phyloP scores from a whole-genome alignment of 2,329 filamentous ascomycete species.

The Dothideomycetidae sp. region DNA sequence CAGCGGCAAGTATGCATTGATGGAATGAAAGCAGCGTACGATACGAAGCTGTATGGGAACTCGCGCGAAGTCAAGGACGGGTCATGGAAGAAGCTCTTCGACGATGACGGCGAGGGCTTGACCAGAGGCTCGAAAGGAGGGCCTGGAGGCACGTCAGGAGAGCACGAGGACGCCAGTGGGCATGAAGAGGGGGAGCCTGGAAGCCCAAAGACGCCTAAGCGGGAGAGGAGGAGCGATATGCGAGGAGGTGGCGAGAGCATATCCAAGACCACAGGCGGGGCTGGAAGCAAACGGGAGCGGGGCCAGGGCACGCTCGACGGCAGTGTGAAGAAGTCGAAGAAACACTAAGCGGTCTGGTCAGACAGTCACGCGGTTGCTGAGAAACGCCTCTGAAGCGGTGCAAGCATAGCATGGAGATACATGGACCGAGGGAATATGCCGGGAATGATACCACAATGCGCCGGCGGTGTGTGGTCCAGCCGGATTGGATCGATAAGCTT shows the following conservation, averaged over 20 bases:
- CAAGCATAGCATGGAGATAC: no score
- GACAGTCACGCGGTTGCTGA: no score
- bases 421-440: no score
- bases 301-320: constrained; percentile 22
- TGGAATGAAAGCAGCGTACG: constrained; percentile 58
- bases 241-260: background rate
- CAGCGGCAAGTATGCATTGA: constrained; percentile 48
- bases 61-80: constrained; percentile 48
- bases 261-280: background rate
- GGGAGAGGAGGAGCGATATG: constrained; percentile 5
- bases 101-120: constrained; percentile 31
- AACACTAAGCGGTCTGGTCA: no score
- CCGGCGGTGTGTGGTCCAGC: no score
- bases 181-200: constrained; percentile 9
- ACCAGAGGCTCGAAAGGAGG: constrained; percentile 28
- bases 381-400: no score
- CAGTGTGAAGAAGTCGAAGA: constrained; percentile 19
- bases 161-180: constrained; percentile 11
- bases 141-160: constrained; percentile 25
- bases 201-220: constrained; percentile 7
- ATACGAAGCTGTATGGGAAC: constrained; percentile 49
- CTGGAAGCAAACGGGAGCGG: constrained; percentile 20
- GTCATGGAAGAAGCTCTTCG: constrained; percentile 38
- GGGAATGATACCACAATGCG: no score
- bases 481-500: background rate